Evolutionary conservation across 495 filamentous ascomycete genomes (phyloP).

Genomic region (Podospora comata): DNA sequence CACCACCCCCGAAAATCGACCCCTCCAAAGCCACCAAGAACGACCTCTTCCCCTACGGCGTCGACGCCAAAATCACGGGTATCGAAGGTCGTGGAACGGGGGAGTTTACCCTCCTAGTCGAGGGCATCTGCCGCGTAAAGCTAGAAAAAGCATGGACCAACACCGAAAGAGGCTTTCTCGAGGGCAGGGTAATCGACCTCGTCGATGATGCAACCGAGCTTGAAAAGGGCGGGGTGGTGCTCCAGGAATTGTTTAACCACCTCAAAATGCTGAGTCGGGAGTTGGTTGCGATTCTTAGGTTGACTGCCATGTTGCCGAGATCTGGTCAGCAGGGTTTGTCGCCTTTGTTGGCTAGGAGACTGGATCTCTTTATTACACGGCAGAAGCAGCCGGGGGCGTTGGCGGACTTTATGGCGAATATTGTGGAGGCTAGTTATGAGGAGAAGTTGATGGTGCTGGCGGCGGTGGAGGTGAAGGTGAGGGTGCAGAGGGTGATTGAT

Average conservation of each 20-base stretch:
- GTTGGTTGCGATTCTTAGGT: slow-evolving; percentile 71
- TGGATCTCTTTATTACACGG: slow-evolving; percentile 78
- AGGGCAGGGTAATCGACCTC: slow-evolving; percentile 62
- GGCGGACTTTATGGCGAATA: slow-evolving; percentile 95
- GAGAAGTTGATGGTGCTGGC: slow-evolving; percentile 84
- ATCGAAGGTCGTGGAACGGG: slow-evolving; percentile 76
- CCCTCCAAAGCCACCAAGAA: slow-evolving; percentile 57
- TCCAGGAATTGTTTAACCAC: slow-evolving; percentile 68
- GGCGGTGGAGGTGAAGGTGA: slow-evolving; percentile 68
- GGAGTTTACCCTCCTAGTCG: slow-evolving; percentile 78
- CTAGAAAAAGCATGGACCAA: slow-evolving; percentile 60
- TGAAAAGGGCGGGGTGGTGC: slow-evolving; percentile 44
- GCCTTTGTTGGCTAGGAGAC: slow-evolving; percentile 75
- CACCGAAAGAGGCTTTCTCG: slow-evolving; percentile 80
- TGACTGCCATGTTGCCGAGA: slow-evolving; percentile 71
- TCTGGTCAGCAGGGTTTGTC: slow-evolving; percentile 60
- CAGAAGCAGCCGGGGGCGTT: slow-evolving; percentile 83
- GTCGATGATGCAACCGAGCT: slow-evolving; percentile 58
- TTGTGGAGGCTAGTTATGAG: slow-evolving; percentile 78
- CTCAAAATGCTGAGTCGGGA: slow-evolving; percentile 81
- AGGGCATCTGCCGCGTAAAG: slow-evolving; percentile 74
- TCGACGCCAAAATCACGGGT: slow-evolving; percentile 76
- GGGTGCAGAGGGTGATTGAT: slow-evolving; percentile 74
- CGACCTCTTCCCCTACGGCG: slow-evolving; percentile 73
- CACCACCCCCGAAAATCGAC: slow-evolving; percentile 37